These are phyloP conservation scores for Citrullus colocynthis DNA, from an alignment of 306 rosid species.

Conservation along the genomic window DNA sequence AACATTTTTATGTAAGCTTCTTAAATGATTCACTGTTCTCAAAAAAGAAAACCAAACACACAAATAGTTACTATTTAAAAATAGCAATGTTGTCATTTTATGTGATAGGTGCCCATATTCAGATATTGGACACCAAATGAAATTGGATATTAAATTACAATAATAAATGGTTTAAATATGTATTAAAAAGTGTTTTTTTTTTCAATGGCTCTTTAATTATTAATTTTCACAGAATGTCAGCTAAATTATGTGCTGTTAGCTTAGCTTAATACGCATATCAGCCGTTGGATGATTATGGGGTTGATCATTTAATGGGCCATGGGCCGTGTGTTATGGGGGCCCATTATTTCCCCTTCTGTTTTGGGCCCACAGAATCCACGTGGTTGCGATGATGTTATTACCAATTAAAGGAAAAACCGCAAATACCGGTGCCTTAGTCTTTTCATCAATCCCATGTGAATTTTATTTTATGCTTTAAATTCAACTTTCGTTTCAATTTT, in stretches of 20 bases:
- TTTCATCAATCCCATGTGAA: neutral
- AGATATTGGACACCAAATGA: neutral
- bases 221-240: neutral
- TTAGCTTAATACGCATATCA: neutral
- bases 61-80: neutral
- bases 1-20: neutral
- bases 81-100: neutral
- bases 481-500: neutral
- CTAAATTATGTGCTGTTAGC: neutral
- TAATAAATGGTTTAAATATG: no score
- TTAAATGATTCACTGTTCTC: neutral
- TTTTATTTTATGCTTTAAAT: neutral
- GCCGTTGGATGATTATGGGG: neutral
- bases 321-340: neutral
- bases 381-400: neutral
- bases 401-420: neutral
- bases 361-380: neutral
- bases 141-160: no score
- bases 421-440: neutral
- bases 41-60: no score
- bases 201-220: no score
- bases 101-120: neutral
- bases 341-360: neutral
- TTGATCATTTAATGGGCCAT: neutral
- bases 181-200: no score